Conservation (phyloP, 441 rosid genomes). For the Syzygium malaccense region DNA sequence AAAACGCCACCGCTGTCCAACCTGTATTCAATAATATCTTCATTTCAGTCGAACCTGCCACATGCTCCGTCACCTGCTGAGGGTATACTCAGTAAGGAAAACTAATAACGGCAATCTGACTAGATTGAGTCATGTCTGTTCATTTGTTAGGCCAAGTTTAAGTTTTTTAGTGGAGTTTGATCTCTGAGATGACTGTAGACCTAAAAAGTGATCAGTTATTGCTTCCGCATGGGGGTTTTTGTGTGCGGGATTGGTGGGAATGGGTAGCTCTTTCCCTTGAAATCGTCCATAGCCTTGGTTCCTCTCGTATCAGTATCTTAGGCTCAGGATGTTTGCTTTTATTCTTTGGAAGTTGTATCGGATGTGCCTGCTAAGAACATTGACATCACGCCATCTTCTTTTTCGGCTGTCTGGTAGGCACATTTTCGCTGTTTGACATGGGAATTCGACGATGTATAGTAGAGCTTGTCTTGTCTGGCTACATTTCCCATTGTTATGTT, state of each 20-base stretch:
- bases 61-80: slow-evolving; percentile 45
- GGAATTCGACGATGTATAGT: background rate
- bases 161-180: slow-evolving; percentile 17
- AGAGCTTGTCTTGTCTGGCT: background rate
- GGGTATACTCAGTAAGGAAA: background rate
- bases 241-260: background rate
- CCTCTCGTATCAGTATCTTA: background rate
- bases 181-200: slow-evolving; percentile 14
- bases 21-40: slow-evolving; percentile 18
- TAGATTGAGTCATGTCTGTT: background rate
- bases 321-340: slow-evolving; percentile 18
- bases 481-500: background rate
- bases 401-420: background rate
- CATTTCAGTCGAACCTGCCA: slow-evolving; percentile 23
- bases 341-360: slow-evolving; percentile 15
- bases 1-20: slow-evolving; percentile 37
- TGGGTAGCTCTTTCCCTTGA: slow-evolving; percentile 13
- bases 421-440: background rate
- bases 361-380: background rate
- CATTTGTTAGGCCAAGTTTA: slow-evolving; percentile 1
- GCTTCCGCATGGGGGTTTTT: slow-evolving; percentile 13
- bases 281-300: slow-evolving; percentile 5
- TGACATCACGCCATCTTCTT: slow-evolving; percentile 1
- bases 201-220: background rate
- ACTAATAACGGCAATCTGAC: background rate